These are phyloP conservation scores for Gnaphalium uliginosum DNA, from an alignment of 129 eudicot species.

Conservation along the genomic window DNA sequence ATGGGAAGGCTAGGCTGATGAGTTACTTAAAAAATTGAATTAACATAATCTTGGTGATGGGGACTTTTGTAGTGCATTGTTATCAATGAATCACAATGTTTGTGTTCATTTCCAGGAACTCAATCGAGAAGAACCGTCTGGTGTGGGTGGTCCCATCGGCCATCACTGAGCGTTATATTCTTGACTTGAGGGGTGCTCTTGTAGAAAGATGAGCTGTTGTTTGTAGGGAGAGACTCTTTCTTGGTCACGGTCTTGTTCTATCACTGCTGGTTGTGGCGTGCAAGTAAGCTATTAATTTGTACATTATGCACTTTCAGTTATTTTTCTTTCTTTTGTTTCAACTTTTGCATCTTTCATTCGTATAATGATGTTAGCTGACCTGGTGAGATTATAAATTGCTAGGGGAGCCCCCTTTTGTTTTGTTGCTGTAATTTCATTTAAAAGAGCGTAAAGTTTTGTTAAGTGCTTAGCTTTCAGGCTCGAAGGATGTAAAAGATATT, in stretches of 20 bases:
- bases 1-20: neutral
- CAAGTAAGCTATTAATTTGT: conserved; percentile 56
- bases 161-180: conserved; percentile 61
- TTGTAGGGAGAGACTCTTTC: conserved; percentile 88
- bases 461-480: conserved; percentile 43
- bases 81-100: neutral
- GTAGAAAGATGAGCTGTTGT: conserved; percentile 92
- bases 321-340: neutral
- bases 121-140: conserved; percentile 86
- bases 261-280: conserved; percentile 76
- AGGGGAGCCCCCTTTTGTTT: neutral
- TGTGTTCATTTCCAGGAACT: conserved; percentile 59
- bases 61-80: conserved; percentile 1
- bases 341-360: neutral
- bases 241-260: conserved; percentile 88
- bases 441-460: neutral
- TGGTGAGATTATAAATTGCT: neutral
- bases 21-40: neutral
- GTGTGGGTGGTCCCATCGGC: conserved; percentile 91
- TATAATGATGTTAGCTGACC: no score
- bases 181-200: conserved; percentile 85
- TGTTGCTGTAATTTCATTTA: conserved; percentile 16
- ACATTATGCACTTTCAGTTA: neutral
- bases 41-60: neutral
- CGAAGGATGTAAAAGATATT: conserved; percentile 76